Conservation (phyloP, 176 grass and related monocot species). For the Oryza meyeriana region DNA sequence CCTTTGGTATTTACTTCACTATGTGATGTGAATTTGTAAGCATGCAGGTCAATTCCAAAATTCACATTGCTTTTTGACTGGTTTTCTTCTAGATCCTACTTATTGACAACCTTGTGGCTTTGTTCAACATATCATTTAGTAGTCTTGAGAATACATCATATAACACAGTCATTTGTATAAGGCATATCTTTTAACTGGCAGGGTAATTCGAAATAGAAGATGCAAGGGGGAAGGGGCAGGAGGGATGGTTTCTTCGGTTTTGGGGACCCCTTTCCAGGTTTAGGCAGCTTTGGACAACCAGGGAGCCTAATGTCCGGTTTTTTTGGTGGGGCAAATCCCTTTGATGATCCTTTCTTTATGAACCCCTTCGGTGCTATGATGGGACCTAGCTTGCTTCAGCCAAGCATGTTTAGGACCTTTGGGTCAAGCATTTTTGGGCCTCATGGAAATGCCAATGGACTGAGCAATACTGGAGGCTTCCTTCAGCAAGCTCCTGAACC, state of each 20-base stretch:
- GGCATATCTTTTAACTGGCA: not conserved
- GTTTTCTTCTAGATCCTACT: not conserved
- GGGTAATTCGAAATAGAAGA: conserved; percentile 19
- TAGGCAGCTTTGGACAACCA: conserved; percentile 31
- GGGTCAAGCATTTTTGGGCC: conserved; percentile 25
- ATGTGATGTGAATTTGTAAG: not conserved
- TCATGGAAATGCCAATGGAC: conserved; percentile 12
- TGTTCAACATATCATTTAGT: not conserved
- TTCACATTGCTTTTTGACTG: not conserved
- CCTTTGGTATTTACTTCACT: not conserved
- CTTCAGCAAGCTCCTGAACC: conserved; percentile 43
- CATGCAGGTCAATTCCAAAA: not conserved
- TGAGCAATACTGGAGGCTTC: conserved; percentile 32
- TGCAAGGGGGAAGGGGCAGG: conserved; percentile 54
- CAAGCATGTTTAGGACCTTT: conserved; percentile 32
- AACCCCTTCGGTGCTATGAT: conserved; percentile 57
- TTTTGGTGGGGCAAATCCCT: conserved; percentile 55
- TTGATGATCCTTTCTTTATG: conserved; percentile 67
- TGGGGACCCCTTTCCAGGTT: conserved; percentile 43
- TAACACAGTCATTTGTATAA: not conserved
- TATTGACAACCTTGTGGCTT: not conserved
- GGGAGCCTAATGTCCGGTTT: conserved; percentile 52
- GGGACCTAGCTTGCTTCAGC: conserved; percentile 45
- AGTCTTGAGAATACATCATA: not conserved
- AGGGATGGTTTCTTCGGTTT: conserved; percentile 52